Conservation (phyloP, 257 asterid species). For the Ilex aquifolium region DNA sequence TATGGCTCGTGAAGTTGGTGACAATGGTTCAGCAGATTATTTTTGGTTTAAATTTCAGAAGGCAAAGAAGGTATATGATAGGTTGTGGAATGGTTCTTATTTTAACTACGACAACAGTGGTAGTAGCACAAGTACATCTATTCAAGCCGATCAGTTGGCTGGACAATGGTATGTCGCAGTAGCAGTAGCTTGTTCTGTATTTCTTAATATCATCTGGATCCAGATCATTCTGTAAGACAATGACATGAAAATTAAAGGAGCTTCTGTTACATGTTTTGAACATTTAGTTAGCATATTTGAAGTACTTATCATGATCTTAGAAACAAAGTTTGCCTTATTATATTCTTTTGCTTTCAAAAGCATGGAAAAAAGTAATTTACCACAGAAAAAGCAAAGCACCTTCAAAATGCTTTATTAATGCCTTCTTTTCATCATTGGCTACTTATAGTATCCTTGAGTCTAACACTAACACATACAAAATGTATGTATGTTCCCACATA, state of each 20-base stretch:
- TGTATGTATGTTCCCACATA: too few relatives aligned
- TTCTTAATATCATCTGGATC: neutral
- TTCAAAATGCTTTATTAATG: too few relatives aligned
- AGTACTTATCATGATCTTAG: neutral
- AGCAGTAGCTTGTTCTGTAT: neutral
- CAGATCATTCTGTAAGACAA: too few relatives aligned
- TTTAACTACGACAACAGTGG: constrained; percentile 79
- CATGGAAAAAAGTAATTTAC: too few relatives aligned
- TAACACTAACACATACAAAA: too few relatives aligned
- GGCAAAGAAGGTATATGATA: constrained; percentile 73
- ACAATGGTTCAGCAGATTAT: constrained; percentile 68
- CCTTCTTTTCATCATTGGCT: too few relatives aligned
- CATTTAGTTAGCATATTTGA: too few relatives aligned
- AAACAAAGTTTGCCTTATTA: neutral
- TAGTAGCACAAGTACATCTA: constrained; percentile 61
- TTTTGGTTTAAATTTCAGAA: constrained; percentile 73
- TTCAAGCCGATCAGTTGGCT: constrained; percentile 98
- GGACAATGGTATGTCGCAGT: constrained; percentile 69
- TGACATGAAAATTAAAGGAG: neutral
- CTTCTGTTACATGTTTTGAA: neutral
- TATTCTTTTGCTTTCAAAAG: neutral
- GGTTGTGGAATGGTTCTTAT: constrained; percentile 90
- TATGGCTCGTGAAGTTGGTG: constrained; percentile 78
- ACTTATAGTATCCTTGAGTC: too few relatives aligned
- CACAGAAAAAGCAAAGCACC: too few relatives aligned